phyloP scores from a whole-genome alignment of 345 rosid species.

The Anacardium occidentale region DNA sequence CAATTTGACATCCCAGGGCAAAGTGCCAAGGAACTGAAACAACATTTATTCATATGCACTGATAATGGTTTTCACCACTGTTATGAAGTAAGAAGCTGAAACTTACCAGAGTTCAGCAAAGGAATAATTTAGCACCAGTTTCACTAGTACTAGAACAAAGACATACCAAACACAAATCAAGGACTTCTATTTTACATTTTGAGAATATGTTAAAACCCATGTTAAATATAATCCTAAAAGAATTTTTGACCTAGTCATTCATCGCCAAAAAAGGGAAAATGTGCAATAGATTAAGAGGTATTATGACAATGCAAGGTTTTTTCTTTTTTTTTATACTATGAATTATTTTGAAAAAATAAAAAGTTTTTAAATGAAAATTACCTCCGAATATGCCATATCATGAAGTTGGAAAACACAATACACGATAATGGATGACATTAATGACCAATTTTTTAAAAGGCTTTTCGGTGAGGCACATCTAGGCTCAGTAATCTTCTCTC shows the following conservation, averaged over 20 bases:
- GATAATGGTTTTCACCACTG: neutral
- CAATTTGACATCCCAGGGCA: neutral
- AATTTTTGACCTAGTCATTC: no score
- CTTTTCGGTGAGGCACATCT: conserved; percentile 18
- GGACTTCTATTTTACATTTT: no score
- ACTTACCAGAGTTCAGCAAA: neutral
- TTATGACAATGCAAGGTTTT: no score
- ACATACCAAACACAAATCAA: neutral
- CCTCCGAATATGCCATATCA: conserved; percentile 57
- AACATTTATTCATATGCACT: neutral
- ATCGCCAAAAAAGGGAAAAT: neutral
- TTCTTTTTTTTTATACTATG: neutral
- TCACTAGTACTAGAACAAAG: neutral
- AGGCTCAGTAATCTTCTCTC: conserved; percentile 7
- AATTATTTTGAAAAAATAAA: neutral
- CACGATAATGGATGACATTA: conserved; percentile 42
- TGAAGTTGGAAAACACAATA: conserved; percentile 55
- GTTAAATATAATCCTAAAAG: neutral
- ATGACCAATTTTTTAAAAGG: conserved; percentile 49
- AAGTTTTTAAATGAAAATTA: neutral
- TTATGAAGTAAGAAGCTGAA: neutral
- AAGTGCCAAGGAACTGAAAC: neutral
- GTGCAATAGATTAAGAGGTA: neutral
- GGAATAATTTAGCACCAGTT: neutral
- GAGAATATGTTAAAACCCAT: neutral